Base-by-base conservation (phyloP, 2,329 filamentous ascomycete genomes). In the Curvularia verruculosa region DNA sequence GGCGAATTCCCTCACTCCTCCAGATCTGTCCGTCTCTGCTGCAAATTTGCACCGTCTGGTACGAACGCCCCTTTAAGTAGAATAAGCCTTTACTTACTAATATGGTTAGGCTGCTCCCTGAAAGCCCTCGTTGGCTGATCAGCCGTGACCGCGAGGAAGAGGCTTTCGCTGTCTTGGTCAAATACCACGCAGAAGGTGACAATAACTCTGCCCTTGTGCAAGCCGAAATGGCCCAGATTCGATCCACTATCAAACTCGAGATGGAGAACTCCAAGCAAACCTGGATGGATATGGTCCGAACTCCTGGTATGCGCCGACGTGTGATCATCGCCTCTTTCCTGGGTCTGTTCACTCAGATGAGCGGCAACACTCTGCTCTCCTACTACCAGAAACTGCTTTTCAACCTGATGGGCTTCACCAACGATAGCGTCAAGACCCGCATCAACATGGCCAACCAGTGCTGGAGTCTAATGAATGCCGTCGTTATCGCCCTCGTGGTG, bases 191-290 rank as follows among this genome's bases (percentile, higher is more conserved):
- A 8, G 76, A 79, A 56, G 80, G 79, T 5, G 75, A 82, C 52
- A 63, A 63, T 1, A 70, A 56, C 47, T 73, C 70, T 3, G 45
- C 66, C 6, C 63, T 75, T 7, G 72, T 87, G 24, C 79, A 81
- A 49, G 84, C 83, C 8, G 86, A 89, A 66, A 83, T 87, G 65
- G 80, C 80, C 0, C 84, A 88, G 69, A 88, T 89, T 61, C 77
- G 82, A 48, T 79, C 81, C 3, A 84, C 85, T 0, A 82, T 87
- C 64, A 78, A 80, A 28, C 65, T 84, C 1, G 84, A 87, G 66
- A 74, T 82, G 52, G 83, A 87, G 58, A 73, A 80, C 44, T 81
- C 83, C 2, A 82, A 82, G 56, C 74, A 78, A 56, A 81, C 81
- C 5, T 87, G 85, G 84, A 59, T 73, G 56, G 83, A 85, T 59